Evolutionary conservation across 2,329 filamentous ascomycete genomes (phyloP).

Genomic region (Trichoderma koningiopsis): DNA sequence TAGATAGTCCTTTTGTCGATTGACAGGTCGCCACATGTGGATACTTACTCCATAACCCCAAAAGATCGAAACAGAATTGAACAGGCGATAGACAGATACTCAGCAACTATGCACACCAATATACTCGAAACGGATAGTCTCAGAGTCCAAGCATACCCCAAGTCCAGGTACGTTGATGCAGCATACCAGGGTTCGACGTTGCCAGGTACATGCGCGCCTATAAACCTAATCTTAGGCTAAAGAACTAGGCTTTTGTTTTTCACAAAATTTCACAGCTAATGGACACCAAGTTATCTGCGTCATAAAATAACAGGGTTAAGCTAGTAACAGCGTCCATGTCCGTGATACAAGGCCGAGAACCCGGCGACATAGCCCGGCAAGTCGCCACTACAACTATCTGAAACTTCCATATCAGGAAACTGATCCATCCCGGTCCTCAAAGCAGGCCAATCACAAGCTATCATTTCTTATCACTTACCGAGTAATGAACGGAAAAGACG

Average conservation of each 20-base stretch:
- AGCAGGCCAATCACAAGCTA: background rate
- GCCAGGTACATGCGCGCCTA: background rate
- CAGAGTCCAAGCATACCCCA: background rate
- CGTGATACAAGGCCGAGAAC: background rate
- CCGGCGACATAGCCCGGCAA: background rate
- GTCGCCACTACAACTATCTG: background rate
- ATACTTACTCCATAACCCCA: too few species aligned
- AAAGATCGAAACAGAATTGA: background rate
- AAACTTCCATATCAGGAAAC: background rate
- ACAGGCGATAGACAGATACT: background rate
- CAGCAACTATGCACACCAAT: background rate
- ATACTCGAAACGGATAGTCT: background rate
- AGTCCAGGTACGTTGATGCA: background rate
- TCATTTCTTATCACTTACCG: background rate
- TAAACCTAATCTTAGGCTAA: background rate
- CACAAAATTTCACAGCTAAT: background rate
- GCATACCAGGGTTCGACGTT: background rate
- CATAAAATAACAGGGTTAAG: background rate
- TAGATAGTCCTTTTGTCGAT: too few species aligned
- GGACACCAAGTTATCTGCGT: background rate
- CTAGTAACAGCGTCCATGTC: background rate
- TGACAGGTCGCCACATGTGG: too few species aligned
- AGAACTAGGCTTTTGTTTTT: background rate
- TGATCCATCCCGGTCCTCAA: background rate
- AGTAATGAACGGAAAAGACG: constrained; percentile 1